phyloP scores from a whole-genome alignment of 768 basidiomycete species.

The Xerocomus spinulosus region DNA sequence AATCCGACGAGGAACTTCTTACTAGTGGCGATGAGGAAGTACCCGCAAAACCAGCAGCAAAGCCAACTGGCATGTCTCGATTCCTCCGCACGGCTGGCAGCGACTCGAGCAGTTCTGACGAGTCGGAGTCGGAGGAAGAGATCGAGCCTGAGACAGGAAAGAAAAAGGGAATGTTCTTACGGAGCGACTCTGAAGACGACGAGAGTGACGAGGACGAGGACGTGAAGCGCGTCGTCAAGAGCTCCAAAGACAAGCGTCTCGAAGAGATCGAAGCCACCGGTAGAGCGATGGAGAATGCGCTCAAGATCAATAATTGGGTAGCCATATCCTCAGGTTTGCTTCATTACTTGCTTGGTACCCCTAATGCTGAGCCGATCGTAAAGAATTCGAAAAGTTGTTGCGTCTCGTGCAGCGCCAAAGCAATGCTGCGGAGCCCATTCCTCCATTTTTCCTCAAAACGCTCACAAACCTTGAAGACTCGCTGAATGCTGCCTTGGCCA shows the following conservation, averaged over 20 bases:
- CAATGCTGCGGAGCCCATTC: conserved; percentile 80
- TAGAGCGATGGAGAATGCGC: conserved; percentile 87
- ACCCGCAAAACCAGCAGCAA: conserved; percentile 33
- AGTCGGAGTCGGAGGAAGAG: conserved; percentile 51
- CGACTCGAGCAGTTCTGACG: conserved; percentile 52
- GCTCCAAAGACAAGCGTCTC: conserved; percentile 86
- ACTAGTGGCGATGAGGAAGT: conserved; percentile 67
- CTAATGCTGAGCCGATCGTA: conserved; percentile 5
- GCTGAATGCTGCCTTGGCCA: conserved; percentile 64
- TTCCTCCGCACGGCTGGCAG: conserved; percentile 67
- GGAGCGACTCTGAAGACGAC: conserved; percentile 44
- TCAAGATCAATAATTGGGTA: conserved; percentile 97
- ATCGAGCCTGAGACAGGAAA: conserved; percentile 44
- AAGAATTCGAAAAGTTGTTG: conserved; percentile 94
- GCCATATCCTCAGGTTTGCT: conserved; percentile 78
- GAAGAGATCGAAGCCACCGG: conserved; percentile 94
- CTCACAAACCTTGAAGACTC: conserved; percentile 71
- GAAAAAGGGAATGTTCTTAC: conserved; percentile 40
- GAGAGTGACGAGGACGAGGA: conserved; percentile 68
- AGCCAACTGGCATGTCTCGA: conserved; percentile 55
- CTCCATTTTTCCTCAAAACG: conserved; percentile 79
- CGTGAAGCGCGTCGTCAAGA: conserved; percentile 63
- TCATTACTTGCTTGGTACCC: neutral
- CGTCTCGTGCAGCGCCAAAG: conserved; percentile 87
- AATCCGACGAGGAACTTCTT: conserved; percentile 72